Conservation (phyloP, 805 yeast species). For the Candida awuae region DNA sequence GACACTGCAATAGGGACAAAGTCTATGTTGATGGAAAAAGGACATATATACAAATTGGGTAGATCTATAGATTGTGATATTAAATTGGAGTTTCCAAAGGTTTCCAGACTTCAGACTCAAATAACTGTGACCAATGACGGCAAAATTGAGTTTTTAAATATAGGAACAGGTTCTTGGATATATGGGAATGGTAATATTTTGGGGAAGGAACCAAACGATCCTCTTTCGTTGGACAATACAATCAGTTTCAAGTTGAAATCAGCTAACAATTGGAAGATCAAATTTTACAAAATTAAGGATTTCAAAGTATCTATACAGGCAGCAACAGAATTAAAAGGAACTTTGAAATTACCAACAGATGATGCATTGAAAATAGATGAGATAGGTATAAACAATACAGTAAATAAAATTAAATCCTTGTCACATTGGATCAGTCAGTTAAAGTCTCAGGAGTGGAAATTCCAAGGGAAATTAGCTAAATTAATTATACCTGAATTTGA, state of each 20-base stretch:
- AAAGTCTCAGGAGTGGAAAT: slow-evolving; percentile 6
- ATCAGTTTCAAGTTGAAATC: not conserved
- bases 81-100: slow-evolving; percentile 4
- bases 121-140: too few species aligned
- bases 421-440: slow-evolving; percentile 5
- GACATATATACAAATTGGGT: too few species aligned
- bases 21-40: slow-evolving; percentile 1
- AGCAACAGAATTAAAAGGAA: not conserved
- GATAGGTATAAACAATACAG: slow-evolving; percentile 1
- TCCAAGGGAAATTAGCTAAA: slow-evolving; percentile 4
- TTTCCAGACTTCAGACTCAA: too few species aligned
- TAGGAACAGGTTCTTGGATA: not conserved
- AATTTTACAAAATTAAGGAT: not conserved
- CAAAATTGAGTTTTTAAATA: too few species aligned
- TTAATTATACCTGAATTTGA: slow-evolving; percentile 5
- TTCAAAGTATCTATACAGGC: not conserved
- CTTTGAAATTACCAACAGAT: not conserved
- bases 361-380: not conserved
- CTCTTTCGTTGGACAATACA: not conserved
- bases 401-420: not conserved
- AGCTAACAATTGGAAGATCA: not conserved
- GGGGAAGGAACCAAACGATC: not conserved
- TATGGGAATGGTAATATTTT: not conserved
- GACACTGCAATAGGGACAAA: not conserved
- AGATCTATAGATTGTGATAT: too few species aligned